Base-by-base conservation (phyloP, 495 filamentous ascomycete species). In the Hypoxylon fuscum region DNA sequence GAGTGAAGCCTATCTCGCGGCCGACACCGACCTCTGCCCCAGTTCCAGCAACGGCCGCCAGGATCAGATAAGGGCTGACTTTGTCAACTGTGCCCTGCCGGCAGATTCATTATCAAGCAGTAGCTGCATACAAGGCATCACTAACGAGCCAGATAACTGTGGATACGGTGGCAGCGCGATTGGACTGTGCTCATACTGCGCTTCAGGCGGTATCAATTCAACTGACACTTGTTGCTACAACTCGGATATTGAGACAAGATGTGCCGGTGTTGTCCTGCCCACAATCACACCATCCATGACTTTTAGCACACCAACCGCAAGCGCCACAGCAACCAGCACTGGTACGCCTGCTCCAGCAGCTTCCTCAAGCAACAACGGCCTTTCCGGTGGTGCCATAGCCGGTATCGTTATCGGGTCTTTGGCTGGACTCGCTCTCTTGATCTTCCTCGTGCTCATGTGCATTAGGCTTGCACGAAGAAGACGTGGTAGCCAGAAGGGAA, bases 181-280 rank as follows among this genome's bases (percentile, higher is more conserved):
- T 59, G 93, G 93, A 1, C 80, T 99, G 37, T 99, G 96, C 76
- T 82, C 86, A 12, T 96, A 93, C 68, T 99, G 96, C 73, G 82
- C 82, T 22, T 78, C 85, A 10, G 93, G 89, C 66, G 92, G 93
- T 22, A 83, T 88, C 34, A 97, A 96, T 74, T 87, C 91, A 12
- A 98, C 92, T 46, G 96, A 99, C 74, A 95, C 93, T 0, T 99
- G 96, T 78, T 99, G 96, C 69, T 85, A 89, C 51, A 90, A 86
- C 64, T 87, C 93, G n/a, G 81, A 91, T 62, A 85, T 88, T 18
- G 79, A 89, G 41, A 72, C 66, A 23, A 85, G 87, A 51, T 99
- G 96, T 68, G 72, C 77, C 25, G 82, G 83, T 29, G 88, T 99
- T 25, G 76, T 84, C 22, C 79, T 99, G 25, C 96, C 95, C 8